phyloP scores from a whole-genome alignment of 2,329 filamentous ascomycete species.

The Colletotrichum sp. region DNA sequence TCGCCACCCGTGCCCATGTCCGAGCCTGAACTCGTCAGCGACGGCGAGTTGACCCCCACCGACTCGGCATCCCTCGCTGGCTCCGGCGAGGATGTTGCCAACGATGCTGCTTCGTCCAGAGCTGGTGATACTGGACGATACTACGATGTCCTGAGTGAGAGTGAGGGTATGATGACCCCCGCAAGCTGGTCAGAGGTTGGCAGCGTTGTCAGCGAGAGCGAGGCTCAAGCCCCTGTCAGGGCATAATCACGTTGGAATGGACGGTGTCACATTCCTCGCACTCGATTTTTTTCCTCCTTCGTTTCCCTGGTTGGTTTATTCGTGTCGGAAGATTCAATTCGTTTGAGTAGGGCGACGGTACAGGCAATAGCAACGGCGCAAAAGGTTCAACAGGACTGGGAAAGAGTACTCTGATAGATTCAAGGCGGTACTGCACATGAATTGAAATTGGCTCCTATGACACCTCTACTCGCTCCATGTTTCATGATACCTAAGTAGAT shows the following conservation, averaged over 20 bases:
- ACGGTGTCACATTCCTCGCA: not conserved
- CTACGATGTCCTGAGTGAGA: slow-evolving; percentile 64
- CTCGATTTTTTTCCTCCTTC: not conserved
- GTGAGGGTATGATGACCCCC: slow-evolving; percentile 63
- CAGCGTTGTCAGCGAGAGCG: slow-evolving; percentile 64
- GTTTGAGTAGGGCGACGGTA: not conserved
- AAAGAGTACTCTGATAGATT: slow-evolving; percentile 6
- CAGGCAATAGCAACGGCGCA: not conserved
- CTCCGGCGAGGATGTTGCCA: slow-evolving; percentile 52
- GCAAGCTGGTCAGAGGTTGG: slow-evolving; percentile 70
- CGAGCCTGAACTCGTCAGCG: slow-evolving; percentile 56
- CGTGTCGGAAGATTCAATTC: not conserved
- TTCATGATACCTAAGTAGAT: not conserved
- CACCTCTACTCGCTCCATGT: not conserved
- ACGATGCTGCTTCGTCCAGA: slow-evolving; percentile 43
- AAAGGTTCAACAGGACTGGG: slow-evolving; percentile 16
- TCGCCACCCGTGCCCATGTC: slow-evolving; percentile 55
- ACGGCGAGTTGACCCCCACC: slow-evolving; percentile 62
- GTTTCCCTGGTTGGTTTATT: not conserved
- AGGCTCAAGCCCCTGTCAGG: slow-evolving; percentile 38
- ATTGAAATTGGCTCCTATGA: not conserved
- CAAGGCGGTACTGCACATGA: not conserved
- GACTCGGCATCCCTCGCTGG: slow-evolving; percentile 62
- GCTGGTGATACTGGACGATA: slow-evolving; percentile 42
- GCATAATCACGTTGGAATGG: slow-evolving; percentile 24